These are phyloP conservation scores for Candida nonsorbophila DNA, from an alignment of 805 yeast genomes.

Conservation along the genomic window DNA sequence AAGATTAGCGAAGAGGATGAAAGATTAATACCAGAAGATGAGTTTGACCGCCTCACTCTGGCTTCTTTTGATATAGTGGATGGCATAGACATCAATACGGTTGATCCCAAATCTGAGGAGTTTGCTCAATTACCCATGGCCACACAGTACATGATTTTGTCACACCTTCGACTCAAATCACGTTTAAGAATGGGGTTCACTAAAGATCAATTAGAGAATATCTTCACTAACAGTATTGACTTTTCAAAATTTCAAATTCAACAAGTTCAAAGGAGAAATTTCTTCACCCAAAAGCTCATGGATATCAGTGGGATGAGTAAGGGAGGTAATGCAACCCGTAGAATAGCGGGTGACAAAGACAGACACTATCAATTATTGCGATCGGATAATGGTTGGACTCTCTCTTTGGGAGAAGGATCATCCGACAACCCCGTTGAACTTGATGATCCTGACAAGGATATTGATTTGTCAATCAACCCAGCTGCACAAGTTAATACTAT, in stretches of 20 bases:
- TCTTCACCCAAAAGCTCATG: slow-evolving; percentile 82
- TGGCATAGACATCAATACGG: slow-evolving; percentile 60
- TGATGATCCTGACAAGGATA: slow-evolving; percentile 23
- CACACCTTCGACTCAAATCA: slow-evolving; percentile 77
- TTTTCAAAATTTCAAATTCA: slow-evolving; percentile 90
- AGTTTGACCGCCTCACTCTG: slow-evolving; percentile 55
- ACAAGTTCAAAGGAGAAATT: slow-evolving; percentile 88
- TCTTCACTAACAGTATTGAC: slow-evolving; percentile 83
- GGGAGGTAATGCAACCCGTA: slow-evolving; percentile 41
- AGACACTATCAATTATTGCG: slow-evolving; percentile 68
- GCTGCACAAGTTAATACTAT: no score
- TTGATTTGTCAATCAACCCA: background rate
- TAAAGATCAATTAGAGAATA: slow-evolving; percentile 75
- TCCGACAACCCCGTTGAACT: slow-evolving; percentile 49
- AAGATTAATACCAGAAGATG: slow-evolving; percentile 70
- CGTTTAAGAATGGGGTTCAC: slow-evolving; percentile 93
- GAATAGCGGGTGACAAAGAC: slow-evolving; percentile 83
- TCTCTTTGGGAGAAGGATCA: slow-evolving; percentile 51
- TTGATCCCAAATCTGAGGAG: slow-evolving; percentile 81
- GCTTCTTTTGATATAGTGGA: slow-evolving; percentile 53
- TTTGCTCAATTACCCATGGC: slow-evolving; percentile 74
- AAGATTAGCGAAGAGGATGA: slow-evolving; percentile 53
- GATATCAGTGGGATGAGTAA: slow-evolving; percentile 75
- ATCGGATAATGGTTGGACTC: slow-evolving; percentile 80
- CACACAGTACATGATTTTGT: slow-evolving; percentile 82